Conservation (phyloP, 768 basidiomycete genomes). For the Mycena belliarum region DNA sequence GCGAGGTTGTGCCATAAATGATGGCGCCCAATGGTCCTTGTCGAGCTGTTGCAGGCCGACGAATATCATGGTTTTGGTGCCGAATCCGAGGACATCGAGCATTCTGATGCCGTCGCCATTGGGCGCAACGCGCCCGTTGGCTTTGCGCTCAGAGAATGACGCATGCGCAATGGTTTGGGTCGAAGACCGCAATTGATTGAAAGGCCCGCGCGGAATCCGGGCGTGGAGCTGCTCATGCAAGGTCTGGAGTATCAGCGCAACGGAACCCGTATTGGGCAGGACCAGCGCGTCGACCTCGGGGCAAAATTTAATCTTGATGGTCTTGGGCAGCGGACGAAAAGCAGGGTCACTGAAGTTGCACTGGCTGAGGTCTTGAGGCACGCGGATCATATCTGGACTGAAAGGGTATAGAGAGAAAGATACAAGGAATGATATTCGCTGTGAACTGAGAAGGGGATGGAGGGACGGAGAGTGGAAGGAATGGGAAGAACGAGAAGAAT, state of each 20-base stretch:
- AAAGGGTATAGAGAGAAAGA: constrained; percentile 13
- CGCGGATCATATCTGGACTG: constrained; percentile 9
- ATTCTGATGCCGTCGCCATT: not conserved
- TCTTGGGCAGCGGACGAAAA: constrained; percentile 1
- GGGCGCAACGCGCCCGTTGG: not conserved
- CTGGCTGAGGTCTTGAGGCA: constrained; percentile 17
- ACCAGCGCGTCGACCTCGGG: not conserved
- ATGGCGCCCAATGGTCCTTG: constrained; percentile 1
- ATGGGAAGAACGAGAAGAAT: not conserved
- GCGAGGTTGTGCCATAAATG: not conserved
- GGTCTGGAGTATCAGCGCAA: constrained; percentile 2
- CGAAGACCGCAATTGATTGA: not conserved
- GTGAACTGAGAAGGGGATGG: constrained; percentile 4
- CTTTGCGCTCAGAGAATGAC: not conserved
- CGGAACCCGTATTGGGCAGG: not conserved
- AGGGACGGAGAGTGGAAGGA: not conserved
- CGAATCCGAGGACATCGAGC: constrained; percentile 15
- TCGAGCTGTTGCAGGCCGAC: constrained; percentile 6
- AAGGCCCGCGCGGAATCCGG: not conserved
- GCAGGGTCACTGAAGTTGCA: not conserved
- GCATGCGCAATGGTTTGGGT: not conserved
- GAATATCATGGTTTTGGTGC: not conserved
- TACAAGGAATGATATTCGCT: constrained; percentile 4
- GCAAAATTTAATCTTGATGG: constrained; percentile 11
- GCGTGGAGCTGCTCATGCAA: constrained; percentile 13